Base-by-base conservation (phyloP, 1,284 basidiomycete species). In the Cerioporus squamosus region DNA sequence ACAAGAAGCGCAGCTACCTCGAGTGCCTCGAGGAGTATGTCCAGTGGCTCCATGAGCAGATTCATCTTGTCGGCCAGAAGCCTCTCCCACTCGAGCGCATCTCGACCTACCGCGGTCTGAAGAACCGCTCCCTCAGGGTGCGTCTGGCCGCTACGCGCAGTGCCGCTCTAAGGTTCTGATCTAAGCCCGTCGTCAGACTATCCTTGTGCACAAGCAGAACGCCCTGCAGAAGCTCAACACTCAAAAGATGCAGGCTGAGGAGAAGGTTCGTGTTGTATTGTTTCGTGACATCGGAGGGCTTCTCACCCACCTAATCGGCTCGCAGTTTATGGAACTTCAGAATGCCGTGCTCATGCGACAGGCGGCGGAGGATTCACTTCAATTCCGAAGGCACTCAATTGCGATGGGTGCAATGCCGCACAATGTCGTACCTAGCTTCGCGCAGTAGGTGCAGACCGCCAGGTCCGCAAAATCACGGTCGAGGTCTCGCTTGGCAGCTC, bases 1-100 rank as follows among this genome's bases (percentile, higher is more conserved):
- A 91, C 66, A 90, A 90, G 69, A 91, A 90, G 66, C 75, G 88
- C 1, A 79, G 86, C 60, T 89, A 90, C 66, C 77, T 91, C 23
- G 86, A 88, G 65, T 87, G 85, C 64, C 72, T 91, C 5, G 88
- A 91, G 64, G 79, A 86, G 56, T 91, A 91, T 68, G 81, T 90
- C 18, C 66, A 79, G 22, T 88, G 83, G 66, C 74, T 90, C 14
- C 85, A 88, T 63, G 79, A 87, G 33, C 84, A 87, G 61, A 75
- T 88, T 39, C 72, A 74, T 0, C 76, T 84, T 39, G 72, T 84
- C 14, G 81, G 82, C 2, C 72, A 77, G 0, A 68, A 75, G 0
- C 84, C 87, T 0, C 70, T 79, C 0, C 67, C 77, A 0, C 71
- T 90, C 24, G 81, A 87, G 60, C 82, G 86, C 10, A 79, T 86